Conservation (phyloP, 495 filamentous ascomycete genomes). For the Neurospora discreta region DNA sequence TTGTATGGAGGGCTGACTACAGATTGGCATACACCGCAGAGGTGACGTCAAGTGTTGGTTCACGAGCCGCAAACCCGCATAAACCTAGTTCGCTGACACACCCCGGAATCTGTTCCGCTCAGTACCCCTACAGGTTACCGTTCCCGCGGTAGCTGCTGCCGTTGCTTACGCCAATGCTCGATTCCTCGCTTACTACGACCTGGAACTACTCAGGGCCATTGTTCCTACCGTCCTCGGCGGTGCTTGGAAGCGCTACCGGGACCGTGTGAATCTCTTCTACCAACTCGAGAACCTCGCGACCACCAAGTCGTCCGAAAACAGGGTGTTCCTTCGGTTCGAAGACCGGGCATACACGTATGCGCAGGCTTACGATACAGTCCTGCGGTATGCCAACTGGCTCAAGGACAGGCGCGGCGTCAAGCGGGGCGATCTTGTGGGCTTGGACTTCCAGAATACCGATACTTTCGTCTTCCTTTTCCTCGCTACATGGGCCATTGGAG, state of each 20-base stretch:
- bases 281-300: conserved; percentile 58
- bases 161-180: conserved; percentile 77
- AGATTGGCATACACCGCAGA: background rate
- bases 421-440: conserved; percentile 70
- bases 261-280: conserved; percentile 70
- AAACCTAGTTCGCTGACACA: background rate
- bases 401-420: conserved; percentile 58
- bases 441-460: conserved; percentile 82
- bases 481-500: conserved; percentile 82
- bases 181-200: conserved; percentile 56
- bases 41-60: background rate
- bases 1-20: background rate
- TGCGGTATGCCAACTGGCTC: conserved; percentile 79
- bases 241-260: conserved; percentile 37
- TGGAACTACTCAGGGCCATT: conserved; percentile 38
- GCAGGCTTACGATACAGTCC: conserved; percentile 60
- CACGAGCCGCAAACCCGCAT: background rate
- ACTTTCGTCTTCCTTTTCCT: conserved; percentile 75
- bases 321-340: conserved; percentile 61
- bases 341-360: conserved; percentile 69
- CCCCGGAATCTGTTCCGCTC: background rate
- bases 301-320: conserved; percentile 41
- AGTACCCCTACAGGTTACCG: conserved; percentile 37
- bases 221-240: conserved; percentile 32
- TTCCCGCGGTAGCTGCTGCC: conserved; percentile 54